Conservation (phyloP, 2,329 filamentous ascomycete species). For the Paecilomyces dactylethromorphus region DNA sequence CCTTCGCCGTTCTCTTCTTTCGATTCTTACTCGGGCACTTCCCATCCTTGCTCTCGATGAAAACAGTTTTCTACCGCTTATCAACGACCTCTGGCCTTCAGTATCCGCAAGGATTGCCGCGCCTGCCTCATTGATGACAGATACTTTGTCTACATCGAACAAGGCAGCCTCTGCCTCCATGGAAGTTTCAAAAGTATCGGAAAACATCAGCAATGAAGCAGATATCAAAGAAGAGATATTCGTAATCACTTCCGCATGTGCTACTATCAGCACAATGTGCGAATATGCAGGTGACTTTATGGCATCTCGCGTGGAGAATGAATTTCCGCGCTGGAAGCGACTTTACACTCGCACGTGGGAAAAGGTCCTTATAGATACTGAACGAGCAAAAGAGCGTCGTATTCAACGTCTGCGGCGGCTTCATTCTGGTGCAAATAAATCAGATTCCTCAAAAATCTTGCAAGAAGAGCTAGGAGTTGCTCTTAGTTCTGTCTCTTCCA, state of each 20-base stretch:
- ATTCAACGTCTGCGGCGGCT: constrained; percentile 11
- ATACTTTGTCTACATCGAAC: constrained; percentile 39
- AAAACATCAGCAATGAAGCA: constrained; percentile 12
- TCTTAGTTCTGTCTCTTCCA: constrained; percentile 13
- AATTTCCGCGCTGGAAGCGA: constrained; percentile 47
- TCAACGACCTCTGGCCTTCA: constrained; percentile 88
- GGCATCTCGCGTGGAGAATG: constrained; percentile 63
- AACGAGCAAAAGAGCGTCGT: constrained; percentile 27
- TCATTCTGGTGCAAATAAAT: background rate
- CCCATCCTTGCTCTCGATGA: constrained; percentile 69
- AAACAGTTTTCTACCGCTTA: constrained; percentile 76
- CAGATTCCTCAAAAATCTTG: background rate
- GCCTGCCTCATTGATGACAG: background rate
- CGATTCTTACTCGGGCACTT: constrained; percentile 66
- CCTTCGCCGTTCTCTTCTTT: constrained; percentile 70
- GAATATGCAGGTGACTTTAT: constrained; percentile 74
- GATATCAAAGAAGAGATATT: constrained; percentile 34
- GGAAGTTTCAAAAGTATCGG: constrained; percentile 30
- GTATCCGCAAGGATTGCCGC: constrained; percentile 39
- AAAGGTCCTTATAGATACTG: constrained; percentile 30
- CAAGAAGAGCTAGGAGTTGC: background rate
- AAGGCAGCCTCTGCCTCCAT: constrained; percentile 47
- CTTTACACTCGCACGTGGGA: constrained; percentile 35
- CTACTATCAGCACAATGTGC: constrained; percentile 64
- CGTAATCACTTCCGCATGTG: constrained; percentile 62